Evolutionary conservation across 139 green algal species (phyloP).

Genomic region (Tetradesmus obliquus): DNA sequence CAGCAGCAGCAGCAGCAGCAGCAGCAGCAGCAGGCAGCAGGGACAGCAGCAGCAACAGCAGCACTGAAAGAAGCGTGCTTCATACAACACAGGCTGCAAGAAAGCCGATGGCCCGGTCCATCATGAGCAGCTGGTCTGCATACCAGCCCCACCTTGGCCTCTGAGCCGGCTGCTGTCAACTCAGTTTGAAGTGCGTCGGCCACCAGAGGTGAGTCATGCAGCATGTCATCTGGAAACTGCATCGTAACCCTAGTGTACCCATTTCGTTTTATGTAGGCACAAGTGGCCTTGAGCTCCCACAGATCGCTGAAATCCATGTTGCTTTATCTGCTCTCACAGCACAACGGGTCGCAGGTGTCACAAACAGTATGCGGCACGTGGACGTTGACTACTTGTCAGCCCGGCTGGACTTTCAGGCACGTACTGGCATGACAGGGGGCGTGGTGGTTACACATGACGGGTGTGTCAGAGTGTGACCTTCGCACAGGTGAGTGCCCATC

Average conservation of each 20-base stretch:
- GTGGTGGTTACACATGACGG: not conserved
- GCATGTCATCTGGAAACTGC: slow-evolving; percentile 82
- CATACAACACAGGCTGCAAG: not conserved
- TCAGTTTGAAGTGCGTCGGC: slow-evolving; percentile 45
- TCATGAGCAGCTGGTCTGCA: not conserved
- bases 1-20: not conserved
- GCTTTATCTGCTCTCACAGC: not conserved
- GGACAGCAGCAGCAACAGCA: not conserved
- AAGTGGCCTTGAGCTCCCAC: slow-evolving; percentile 58
- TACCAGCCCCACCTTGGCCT: slow-evolving; percentile 33
- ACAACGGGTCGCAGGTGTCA: no score
- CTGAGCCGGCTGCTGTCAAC: slow-evolving; percentile 1
- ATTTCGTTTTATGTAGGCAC: slow-evolving; percentile 59
- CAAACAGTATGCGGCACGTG: no score
- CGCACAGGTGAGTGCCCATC: not conserved
- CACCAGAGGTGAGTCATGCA: slow-evolving; percentile 61
- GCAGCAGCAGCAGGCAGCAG: not conserved
- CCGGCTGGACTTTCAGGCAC: not conserved
- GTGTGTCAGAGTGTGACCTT: not conserved
- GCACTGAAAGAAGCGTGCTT: not conserved
- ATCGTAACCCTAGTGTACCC: slow-evolving; percentile 65
- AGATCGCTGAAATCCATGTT: slow-evolving; percentile 10
- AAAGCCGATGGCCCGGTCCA: no score
- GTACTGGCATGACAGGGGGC: no score
- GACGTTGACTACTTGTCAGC: no score